Evolutionary conservation across 768 basidiomycete species (phyloP).

Genomic region (Gloeostereum incarnatum): DNA sequence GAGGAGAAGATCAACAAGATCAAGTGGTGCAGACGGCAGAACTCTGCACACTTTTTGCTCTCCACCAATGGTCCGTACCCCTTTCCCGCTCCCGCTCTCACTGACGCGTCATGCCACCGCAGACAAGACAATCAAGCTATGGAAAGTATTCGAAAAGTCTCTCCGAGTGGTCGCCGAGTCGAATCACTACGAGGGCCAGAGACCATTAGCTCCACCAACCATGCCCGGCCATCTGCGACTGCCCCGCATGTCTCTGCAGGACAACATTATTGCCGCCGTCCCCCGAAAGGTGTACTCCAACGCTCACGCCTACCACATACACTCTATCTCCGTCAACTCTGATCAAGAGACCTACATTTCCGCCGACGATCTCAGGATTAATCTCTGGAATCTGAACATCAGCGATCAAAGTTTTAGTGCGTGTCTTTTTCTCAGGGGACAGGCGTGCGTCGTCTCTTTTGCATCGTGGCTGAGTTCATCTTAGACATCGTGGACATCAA

Average conservation of each 20-base stretch:
- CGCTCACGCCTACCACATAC: constrained; percentile 99
- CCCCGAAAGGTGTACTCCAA: constrained; percentile 99
- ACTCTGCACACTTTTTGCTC: constrained; percentile 91
- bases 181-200: constrained; percentile 81
- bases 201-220: constrained; percentile 55
- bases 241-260: constrained; percentile 88
- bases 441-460: constrained; percentile 2
- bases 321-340: constrained; percentile 98
- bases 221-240: constrained; percentile 59
- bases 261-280: constrained; percentile 97
- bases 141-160: constrained; percentile 99
- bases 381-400: constrained; percentile 97
- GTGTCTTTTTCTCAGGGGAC: constrained; percentile 20
- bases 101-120: no score
- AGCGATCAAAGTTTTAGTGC: constrained; percentile 98
- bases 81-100: constrained; percentile 2
- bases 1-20: constrained; percentile 99
- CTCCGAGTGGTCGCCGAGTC: constrained; percentile 95
- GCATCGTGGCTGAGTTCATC: constrained; percentile 5
- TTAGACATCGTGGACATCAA: constrained; percentile 99
- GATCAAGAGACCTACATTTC: constrained; percentile 99
- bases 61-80: constrained; percentile 83
- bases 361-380: constrained; percentile 96
- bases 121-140: constrained; percentile 99
- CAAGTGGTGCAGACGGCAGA: constrained; percentile 99